A percentile compares a stretch with the other conserved stretches of the same genome.
Conservation (phyloP, 495 filamentous ascomycete genomes). For the Lophiostoma macrostomum region DNA sequence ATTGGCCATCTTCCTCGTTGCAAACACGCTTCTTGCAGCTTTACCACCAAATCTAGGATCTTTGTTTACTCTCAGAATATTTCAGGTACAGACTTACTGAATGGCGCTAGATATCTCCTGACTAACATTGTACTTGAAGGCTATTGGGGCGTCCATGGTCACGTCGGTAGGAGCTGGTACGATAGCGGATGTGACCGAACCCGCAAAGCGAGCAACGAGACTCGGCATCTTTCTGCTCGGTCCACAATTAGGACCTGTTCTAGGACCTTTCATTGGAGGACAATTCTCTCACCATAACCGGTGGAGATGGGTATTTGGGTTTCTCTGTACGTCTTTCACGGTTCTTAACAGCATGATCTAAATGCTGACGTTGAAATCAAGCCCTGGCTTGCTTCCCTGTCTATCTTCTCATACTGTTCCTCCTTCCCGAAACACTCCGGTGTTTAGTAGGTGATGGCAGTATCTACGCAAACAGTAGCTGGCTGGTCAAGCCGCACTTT, state of each 20-base stretch:
- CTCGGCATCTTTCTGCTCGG: constrained; percentile 37
- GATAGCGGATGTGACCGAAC: constrained; percentile 38
- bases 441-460: constrained; percentile 36
- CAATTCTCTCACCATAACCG: constrained; percentile 25
- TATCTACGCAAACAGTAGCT: constrained; percentile 13
- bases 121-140: constrained; percentile 1
- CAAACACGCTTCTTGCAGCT: constrained; percentile 37
- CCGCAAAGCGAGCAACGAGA: constrained; percentile 29
- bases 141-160: constrained; percentile 35
- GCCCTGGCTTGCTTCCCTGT: constrained; percentile 31
- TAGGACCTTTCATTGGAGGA: constrained; percentile 40
- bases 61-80: constrained; percentile 33
- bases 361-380: constrained; percentile 5
- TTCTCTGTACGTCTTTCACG: constrained; percentile 30
- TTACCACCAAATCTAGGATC: constrained; percentile 35
- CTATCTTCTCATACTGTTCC: constrained; percentile 35
- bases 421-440: constrained; percentile 40
- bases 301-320: constrained; percentile 43
- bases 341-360: background rate
- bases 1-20: constrained; percentile 32
- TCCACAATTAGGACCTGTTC: constrained; percentile 39
- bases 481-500: constrained; percentile 20
- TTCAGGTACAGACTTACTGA: constrained; percentile 32
- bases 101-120: background rate
- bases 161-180: constrained; percentile 39